phyloP scores from a whole-genome alignment of 2,329 filamentous ascomycete species.

The Penicillium hordei region DNA sequence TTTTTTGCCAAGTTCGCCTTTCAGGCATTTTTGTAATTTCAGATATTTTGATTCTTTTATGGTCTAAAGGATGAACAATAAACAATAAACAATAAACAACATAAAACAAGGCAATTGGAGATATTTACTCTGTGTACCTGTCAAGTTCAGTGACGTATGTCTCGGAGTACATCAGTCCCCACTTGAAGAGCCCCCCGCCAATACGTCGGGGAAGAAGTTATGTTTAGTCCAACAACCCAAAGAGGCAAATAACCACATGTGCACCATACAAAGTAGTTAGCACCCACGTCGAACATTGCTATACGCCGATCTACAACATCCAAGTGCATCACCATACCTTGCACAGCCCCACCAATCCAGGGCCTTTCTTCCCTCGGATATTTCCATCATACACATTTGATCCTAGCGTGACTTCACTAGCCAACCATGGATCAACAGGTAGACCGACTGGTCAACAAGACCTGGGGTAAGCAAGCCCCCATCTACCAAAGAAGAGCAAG shows the following conservation, averaged over 20 bases:
- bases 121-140: background rate
- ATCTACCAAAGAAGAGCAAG: background rate
- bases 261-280: background rate
- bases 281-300: background rate
- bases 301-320: background rate
- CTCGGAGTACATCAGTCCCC: constrained; percentile 30
- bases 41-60: background rate
- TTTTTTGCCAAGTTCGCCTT: background rate
- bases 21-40: background rate
- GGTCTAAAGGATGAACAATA: background rate
- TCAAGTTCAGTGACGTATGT: constrained; percentile 21
- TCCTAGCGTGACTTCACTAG: background rate
- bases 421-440: constrained; percentile 34
- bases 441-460: constrained; percentile 35
- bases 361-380: background rate
- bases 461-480: constrained; percentile 32
- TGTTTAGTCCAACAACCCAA: constrained; percentile 1
- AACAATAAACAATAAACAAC: background rate
- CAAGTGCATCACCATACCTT: background rate
- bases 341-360: background rate
- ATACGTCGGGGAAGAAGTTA: constrained; percentile 10
- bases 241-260: background rate
- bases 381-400: background rate
- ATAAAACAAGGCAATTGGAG: background rate
- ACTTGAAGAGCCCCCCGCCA: constrained; percentile 26